A percentile compares a stretch with the other conserved stretches of the same genome.
Evolutionary conservation across 352 stramenopile genomes (phyloP).

Genomic region (Phytophthora hibernalis): DNA sequence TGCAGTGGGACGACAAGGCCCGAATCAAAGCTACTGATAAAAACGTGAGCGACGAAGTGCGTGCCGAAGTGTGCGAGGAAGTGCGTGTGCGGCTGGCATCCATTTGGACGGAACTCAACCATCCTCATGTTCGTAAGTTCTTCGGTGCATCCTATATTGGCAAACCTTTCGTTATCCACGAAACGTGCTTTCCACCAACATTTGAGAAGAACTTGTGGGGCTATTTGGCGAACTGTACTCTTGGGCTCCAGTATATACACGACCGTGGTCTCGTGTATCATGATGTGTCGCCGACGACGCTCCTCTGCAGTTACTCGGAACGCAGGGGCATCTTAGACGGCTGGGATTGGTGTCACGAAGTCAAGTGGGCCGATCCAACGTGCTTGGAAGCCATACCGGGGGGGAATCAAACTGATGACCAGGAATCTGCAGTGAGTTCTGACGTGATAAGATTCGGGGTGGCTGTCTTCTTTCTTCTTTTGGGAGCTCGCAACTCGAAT

Average conservation of each 20-base stretch:
- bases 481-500: constrained; percentile 30
- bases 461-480: constrained; percentile 30
- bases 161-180: constrained; percentile 44
- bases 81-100: constrained; percentile 29
- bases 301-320: constrained; percentile 33
- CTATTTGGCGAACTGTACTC: constrained; percentile 33
- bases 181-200: constrained; percentile 32
- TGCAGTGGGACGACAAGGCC: constrained; percentile 20
- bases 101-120: constrained; percentile 40
- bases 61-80: constrained; percentile 30
- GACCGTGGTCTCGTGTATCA: constrained; percentile 41
- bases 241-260: constrained; percentile 45
- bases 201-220: constrained; percentile 39
- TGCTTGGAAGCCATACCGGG: constrained; percentile 8
- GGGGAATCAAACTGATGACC: constrained; percentile 7
- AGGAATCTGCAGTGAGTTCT: constrained; percentile 20
- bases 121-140: constrained; percentile 43
- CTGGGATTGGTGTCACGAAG: constrained; percentile 27
- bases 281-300: constrained; percentile 20
- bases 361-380: constrained; percentile 22
- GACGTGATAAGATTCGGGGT: constrained; percentile 35
- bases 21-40: constrained; percentile 20
- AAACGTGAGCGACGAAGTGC: constrained; percentile 20
- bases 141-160: constrained; percentile 42
- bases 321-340: constrained; percentile 33